Percentiles rank a stretch among this genome's conserved stretches.
phyloP scores from a whole-genome alignment of 306 rosid genomes.

The Rubus parviflorus region DNA sequence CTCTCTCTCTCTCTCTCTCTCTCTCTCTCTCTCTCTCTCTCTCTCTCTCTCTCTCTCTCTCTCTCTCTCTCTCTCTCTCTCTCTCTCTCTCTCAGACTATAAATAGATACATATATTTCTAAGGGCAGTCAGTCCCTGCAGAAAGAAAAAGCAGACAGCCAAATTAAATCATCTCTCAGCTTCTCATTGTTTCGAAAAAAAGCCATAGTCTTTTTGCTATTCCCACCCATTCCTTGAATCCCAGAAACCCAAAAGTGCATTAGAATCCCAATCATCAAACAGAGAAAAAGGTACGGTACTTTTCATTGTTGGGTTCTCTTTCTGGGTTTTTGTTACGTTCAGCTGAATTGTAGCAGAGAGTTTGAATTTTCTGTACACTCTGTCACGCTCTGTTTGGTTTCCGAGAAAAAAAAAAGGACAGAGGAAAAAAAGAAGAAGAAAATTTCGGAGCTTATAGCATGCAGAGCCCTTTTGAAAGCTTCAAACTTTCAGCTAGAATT shows the following conservation, averaged over 20 bases:
- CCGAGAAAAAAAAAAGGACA: constrained; percentile 18
- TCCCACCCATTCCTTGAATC: not conserved
- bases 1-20: not conserved
- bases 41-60: too few relatives aligned
- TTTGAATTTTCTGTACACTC: too few relatives aligned
- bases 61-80: too few relatives aligned
- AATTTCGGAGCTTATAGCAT: constrained; percentile 1
- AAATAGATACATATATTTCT: not conserved
- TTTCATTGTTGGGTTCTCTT: not conserved
- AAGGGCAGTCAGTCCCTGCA: not conserved
- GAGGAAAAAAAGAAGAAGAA: too few relatives aligned
- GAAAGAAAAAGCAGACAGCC: not conserved
- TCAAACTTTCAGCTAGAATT: not conserved
- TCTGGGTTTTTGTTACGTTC: not conserved
- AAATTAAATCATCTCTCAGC: not conserved
- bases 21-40: not conserved
- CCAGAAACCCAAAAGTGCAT: not conserved
- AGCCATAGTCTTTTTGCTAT: not conserved
- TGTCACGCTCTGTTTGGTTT: constrained; percentile 13
- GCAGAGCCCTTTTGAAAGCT: constrained; percentile 2
- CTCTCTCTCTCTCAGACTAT: not conserved
- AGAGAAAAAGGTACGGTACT: not conserved
- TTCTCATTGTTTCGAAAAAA: not conserved
- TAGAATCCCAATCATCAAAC: not conserved
- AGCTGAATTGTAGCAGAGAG: not conserved